These are phyloP conservation scores for Capsella rubella DNA, from an alignment of 441 rosid genomes.

Conservation along the genomic window DNA sequence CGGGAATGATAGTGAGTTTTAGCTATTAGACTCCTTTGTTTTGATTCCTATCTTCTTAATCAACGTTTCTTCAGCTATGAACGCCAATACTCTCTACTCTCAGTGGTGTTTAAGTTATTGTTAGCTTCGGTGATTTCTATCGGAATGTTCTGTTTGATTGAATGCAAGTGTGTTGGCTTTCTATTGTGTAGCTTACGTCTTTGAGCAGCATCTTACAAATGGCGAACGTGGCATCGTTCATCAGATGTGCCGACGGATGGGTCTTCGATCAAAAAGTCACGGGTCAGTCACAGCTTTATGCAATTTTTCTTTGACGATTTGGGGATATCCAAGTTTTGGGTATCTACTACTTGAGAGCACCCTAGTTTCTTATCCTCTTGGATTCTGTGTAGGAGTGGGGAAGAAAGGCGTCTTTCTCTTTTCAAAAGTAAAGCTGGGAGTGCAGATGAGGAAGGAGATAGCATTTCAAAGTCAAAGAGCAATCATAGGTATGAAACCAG, in stretches of 20 bases:
- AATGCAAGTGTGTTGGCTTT: slow-evolving; percentile 30
- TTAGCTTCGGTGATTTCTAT: slow-evolving; percentile 10
- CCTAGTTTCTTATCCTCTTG: slow-evolving; percentile 7
- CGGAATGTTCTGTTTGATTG: not conserved
- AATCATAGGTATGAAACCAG: not conserved
- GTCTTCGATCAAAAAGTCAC: slow-evolving; percentile 75
- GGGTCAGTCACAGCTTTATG: slow-evolving; percentile 66
- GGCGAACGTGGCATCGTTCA: slow-evolving; percentile 84
- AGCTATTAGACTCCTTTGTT: not conserved
- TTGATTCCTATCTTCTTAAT: slow-evolving; percentile 7
- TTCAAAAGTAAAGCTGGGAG: slow-evolving; percentile 36
- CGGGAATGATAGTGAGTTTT: slow-evolving; percentile 28
- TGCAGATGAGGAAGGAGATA: not conserved
- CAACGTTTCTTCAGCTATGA: not conserved
- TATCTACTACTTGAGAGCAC: not conserved
- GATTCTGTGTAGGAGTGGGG: slow-evolving; percentile 30
- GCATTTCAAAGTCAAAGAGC: not conserved
- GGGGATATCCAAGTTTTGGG: not conserved
- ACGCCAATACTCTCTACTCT: not conserved
- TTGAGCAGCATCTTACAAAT: slow-evolving; percentile 64
- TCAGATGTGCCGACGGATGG: slow-evolving; percentile 72
- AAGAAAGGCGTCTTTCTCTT: slow-evolving; percentile 40
- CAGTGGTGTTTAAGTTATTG: not conserved
- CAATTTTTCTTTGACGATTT: not conserved
- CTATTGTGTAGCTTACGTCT: slow-evolving; percentile 57